Evolutionary conservation across 75 land plant species (phyloP).

Genomic region (Adiantum capillusveneris): DNA sequence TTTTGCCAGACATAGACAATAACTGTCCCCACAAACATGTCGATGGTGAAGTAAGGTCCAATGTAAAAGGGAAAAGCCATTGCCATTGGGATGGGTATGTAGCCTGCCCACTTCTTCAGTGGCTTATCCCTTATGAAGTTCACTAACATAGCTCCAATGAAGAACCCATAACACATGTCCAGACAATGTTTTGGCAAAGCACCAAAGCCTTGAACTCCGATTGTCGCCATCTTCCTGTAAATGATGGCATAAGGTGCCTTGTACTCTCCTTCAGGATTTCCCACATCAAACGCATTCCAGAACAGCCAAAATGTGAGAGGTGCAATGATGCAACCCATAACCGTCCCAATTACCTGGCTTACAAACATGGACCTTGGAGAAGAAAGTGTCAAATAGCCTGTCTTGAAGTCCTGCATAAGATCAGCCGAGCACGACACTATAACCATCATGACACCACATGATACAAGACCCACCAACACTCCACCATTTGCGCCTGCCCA

Average conservation of each 20-base stretch:
- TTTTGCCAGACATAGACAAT: constrained; percentile 47
- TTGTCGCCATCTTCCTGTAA: constrained; percentile 28
- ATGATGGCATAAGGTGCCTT: constrained; percentile 37
- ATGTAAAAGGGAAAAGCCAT: constrained; percentile 66
- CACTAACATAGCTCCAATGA: constrained; percentile 19
- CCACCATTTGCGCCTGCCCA: constrained; percentile 36
- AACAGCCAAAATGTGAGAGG: constrained; percentile 38
- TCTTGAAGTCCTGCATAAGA: constrained; percentile 37
- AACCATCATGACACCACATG: constrained; percentile 39
- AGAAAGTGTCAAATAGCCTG: constrained; percentile 29
- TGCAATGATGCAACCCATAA: constrained; percentile 33
- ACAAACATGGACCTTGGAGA: constrained; percentile 46
- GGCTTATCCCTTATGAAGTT: constrained; percentile 16
- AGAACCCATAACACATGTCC: constrained; percentile 17
- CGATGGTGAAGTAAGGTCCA: constrained; percentile 58
- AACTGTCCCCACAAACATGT: constrained; percentile 56
- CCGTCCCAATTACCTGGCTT: constrained; percentile 26
- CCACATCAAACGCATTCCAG: constrained; percentile 28
- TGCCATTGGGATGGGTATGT: constrained; percentile 70
- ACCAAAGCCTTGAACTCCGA: constrained; percentile 33
- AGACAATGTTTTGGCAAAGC: constrained; percentile 31
- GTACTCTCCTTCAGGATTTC: constrained; percentile 15
- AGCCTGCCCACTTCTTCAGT: constrained; percentile 12
- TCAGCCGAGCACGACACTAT: constrained; percentile 34
- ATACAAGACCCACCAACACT: constrained; percentile 28